Conservation (phyloP, 2,329 filamentous ascomycete genomes). For the Neofusicoccum sp. region DNA sequence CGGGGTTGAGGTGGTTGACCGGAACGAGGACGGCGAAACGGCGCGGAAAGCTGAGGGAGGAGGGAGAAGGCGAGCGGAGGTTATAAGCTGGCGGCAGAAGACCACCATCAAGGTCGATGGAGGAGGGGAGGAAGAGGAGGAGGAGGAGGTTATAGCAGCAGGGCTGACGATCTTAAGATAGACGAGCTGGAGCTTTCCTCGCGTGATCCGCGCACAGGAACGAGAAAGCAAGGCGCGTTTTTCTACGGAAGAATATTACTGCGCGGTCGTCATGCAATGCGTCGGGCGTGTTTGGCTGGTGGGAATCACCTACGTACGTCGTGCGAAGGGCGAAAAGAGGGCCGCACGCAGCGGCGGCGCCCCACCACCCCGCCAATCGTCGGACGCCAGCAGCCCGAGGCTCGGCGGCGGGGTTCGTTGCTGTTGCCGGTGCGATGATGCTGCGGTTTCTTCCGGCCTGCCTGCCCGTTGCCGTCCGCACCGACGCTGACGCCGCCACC, state of each 20-base stretch:
- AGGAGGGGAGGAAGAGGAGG: background rate
- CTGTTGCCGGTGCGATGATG: background rate
- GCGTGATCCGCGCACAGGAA: background rate
- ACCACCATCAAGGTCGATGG: background rate
- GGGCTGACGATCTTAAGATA: background rate
- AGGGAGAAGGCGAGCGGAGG: background rate
- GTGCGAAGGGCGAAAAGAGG: too few relatives aligned
- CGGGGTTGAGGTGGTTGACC: background rate
- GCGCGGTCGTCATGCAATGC: background rate
- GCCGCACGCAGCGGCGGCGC: background rate
- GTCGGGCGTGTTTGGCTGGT: constrained; percentile 4
- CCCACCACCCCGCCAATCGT: constrained; percentile 9
- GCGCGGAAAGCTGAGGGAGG: background rate
- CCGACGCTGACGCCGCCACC: too few relatives aligned
- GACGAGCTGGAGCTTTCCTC: background rate
- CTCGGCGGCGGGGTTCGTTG: background rate
- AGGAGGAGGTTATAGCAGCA: background rate
- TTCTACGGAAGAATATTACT: constrained; percentile 13
- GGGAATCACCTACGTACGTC: background rate
- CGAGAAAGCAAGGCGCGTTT: background rate
- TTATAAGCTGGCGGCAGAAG: background rate
- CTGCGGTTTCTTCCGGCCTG: background rate
- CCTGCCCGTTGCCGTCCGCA: too few relatives aligned
- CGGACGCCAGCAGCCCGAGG: background rate
- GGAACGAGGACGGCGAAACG: background rate